Evolutionary conservation across 2,329 filamentous ascomycete species (phyloP).

Genomic region (Microsporum canis): DNA sequence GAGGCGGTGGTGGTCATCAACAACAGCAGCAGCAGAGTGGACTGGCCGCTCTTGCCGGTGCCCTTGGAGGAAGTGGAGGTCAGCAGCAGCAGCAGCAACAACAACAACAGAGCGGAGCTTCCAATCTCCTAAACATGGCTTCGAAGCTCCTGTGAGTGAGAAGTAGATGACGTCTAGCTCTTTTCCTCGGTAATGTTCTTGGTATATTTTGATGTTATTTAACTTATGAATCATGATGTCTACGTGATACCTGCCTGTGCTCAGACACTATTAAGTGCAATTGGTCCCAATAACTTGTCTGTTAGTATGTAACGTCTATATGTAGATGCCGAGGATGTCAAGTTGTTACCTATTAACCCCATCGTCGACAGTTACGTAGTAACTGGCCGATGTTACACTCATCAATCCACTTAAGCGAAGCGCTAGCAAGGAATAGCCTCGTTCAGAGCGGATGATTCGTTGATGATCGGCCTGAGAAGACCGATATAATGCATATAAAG

Average conservation of each 20-base stretch:
- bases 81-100: not conserved
- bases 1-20: not conserved
- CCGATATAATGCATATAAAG: not conserved
- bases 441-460: not conserved
- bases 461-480: not conserved
- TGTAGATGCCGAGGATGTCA: no score
- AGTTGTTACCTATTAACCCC: no score
- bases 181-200: not conserved
- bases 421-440: not conserved
- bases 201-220: not conserved
- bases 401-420: not conserved
- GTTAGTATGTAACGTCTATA: no score
- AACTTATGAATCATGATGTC: not conserved
- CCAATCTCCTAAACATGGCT: conserved; percentile 9
- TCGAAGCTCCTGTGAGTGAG: conserved; percentile 22
- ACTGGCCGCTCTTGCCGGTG: not conserved
- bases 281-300: not conserved
- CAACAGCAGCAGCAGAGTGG: not conserved
- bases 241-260: not conserved
- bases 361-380: no score
- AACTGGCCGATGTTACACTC: not conserved
- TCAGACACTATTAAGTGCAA: not conserved
- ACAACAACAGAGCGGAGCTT: not conserved
- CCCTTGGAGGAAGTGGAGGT: not conserved
- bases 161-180: not conserved